Evolutionary conservation across 169 alveolate genomes (phyloP).

Genomic region (Perkinsus chesapeaki): DNA sequence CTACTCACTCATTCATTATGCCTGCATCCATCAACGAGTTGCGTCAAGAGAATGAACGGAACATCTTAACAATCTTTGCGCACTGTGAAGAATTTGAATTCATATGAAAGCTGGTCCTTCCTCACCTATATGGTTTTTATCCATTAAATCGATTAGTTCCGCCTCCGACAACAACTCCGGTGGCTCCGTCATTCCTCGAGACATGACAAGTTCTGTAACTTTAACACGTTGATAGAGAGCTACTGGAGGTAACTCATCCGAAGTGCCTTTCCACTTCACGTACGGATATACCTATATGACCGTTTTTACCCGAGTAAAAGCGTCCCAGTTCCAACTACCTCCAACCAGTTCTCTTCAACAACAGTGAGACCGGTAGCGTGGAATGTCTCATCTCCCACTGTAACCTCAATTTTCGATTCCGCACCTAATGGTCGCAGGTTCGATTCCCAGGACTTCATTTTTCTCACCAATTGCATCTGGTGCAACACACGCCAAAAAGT

Average conservation of each 20-base stretch:
- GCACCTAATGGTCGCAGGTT: too few relatives aligned
- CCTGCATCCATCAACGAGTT: too few relatives aligned
- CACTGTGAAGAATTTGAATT: too few relatives aligned
- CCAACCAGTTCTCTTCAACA: conserved; percentile 63
- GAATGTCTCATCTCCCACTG: conserved; percentile 66
- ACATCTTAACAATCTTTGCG: too few relatives aligned
- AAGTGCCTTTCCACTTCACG: background rate
- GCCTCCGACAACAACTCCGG: conserved; percentile 87
- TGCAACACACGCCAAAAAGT: conserved; percentile 75
- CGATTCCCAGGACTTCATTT: too few relatives aligned
- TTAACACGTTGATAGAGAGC: background rate
- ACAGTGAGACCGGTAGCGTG: conserved; percentile 67
- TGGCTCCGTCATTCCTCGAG: conserved; percentile 74
- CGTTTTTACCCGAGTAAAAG: too few relatives aligned
- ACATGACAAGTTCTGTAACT: conserved; percentile 43
- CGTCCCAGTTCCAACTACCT: conserved; percentile 55
- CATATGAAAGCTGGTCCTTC: too few relatives aligned
- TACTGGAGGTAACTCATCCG: background rate
- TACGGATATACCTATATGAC: too few relatives aligned
- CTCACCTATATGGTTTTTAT: conserved; percentile 43
- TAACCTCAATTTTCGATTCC: conserved; percentile 43
- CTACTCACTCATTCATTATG: too few relatives aligned
- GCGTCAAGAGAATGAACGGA: too few relatives aligned
- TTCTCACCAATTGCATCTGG: conserved; percentile 74
- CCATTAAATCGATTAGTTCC: conserved; percentile 88